Percentiles rank a stretch among this genome's conserved stretches.
Conservation (phyloP, 2,329 filamentous ascomycete genomes). For the Capronia epimyces region DNA sequence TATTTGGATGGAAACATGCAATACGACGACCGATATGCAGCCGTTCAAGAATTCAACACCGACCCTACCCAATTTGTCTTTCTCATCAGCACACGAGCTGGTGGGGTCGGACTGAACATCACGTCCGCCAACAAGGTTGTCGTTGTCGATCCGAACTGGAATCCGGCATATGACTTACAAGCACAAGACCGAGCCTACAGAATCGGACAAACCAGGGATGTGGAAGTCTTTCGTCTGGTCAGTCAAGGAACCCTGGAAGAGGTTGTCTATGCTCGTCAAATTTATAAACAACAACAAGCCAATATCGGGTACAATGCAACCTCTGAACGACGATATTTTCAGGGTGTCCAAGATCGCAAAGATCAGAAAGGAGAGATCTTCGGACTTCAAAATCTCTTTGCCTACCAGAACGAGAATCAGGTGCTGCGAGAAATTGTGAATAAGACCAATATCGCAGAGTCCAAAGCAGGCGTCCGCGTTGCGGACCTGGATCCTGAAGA, state of each 20-base stretch:
- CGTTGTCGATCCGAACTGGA: slow-evolving; percentile 96
- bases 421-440: slow-evolving; percentile 93
- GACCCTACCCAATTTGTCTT: slow-evolving; percentile 88
- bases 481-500: slow-evolving; percentile 68
- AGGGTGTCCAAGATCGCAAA: slow-evolving; percentile 79
- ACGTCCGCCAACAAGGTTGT: slow-evolving; percentile 98
- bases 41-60: slow-evolving; percentile 87
- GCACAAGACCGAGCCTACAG: slow-evolving; percentile 94
- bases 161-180: slow-evolving; percentile 88
- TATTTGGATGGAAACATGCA: slow-evolving; percentile 82
- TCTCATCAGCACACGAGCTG: slow-evolving; percentile 87
- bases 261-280: slow-evolving; percentile 91
- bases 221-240: slow-evolving; percentile 90
- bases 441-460: slow-evolving; percentile 95
- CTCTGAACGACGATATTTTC: slow-evolving; percentile 89
- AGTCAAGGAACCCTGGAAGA: slow-evolving; percentile 92
- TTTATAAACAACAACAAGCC: slow-evolving; percentile 98
- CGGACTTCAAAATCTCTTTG: slow-evolving; percentile 79
- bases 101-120: slow-evolving; percentile 91
- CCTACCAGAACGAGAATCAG: slow-evolving; percentile 66
- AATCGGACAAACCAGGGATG: slow-evolving; percentile 86
- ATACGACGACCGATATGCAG: slow-evolving; percentile 74
- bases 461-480: slow-evolving; percentile 74
- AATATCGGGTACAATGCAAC: slow-evolving; percentile 96
- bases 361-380: slow-evolving; percentile 90